Evolutionary conservation across 371 early-diverging fungal genomes (phyloP), one percentile per base, ranked within the genome.

Genomic region (Coemansia sp.): DNA sequence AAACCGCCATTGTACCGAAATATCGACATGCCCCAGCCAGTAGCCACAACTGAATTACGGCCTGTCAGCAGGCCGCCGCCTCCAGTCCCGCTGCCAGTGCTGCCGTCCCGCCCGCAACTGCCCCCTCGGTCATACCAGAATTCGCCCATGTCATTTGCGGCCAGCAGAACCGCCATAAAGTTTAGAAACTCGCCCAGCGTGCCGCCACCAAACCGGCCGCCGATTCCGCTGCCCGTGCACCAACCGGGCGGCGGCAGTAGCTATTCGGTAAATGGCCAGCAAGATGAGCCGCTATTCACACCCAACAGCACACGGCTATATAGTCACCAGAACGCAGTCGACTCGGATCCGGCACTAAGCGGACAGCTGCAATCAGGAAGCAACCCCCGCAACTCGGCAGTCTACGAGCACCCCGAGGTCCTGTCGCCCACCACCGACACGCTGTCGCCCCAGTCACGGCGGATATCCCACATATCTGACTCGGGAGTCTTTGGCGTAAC

Each of bases 331-430:
- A 50, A 51, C 3, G 68, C 68, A 5, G 57, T 52, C 8, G 64
- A 58, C 16, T 64, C 64, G 7, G 92, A 57, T 94, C 97, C 78
- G 12, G 68, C 74, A 56, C 69, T 72, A 30, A 69, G 58, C 49
- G 74, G 74, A 3, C 69, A 64, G 16, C 60, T 72, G 74, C 69
- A 68, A n/a, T 53, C 65, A 1, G 69, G 69, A 14, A 61, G 61
- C 51, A 64, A 69, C 35, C 50, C 68, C 36, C 74, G 74, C 43
- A 64, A 52, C 55, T 64, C 72, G 34, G 39, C 50, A 7, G 54
- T 55, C 0, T 69, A 57, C 35, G 52, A 54, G 45, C 68, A 61
- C 39, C 50, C 48, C 1, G 30, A 4, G 3, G 31, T 26, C 10
- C n/a, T 52, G 16, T 54, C 35, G 14, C 55, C 57, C 52, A 3